Evolutionary conservation across 176 grass and related monocot species (phyloP), one percentile per base, ranked within the genome.

Genomic region (Tillandsia fasciculata): DNA sequence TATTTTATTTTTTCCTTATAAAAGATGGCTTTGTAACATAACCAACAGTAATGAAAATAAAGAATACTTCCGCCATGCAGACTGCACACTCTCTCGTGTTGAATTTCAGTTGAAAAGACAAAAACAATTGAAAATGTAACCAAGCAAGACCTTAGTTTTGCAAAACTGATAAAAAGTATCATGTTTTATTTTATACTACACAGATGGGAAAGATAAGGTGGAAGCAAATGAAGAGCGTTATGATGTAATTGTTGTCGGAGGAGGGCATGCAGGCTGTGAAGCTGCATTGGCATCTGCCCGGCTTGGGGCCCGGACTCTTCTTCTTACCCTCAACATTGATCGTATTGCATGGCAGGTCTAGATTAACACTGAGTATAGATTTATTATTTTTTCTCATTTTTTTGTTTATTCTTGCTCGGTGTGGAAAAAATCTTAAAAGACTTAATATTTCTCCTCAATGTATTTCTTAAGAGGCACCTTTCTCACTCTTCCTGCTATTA

Each of bases 291-390:
- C 94, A 27, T 87, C 94, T 13, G 86, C 94, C 72, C 83, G 89
- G 10, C 84, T 97, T 1, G 93, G 94, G 24, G 94, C 89, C 2
- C 84, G 82, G 63, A 93, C 94, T 50, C 89, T 99, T 11, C 94
- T 97, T 68, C 94, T 99, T 47, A 99, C 94, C 11, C 82, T 99
- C 76, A 99, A 99, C 64, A 82, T 99, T 64, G 94, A 99, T 73
- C 82, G 89, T 15, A 99, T 99, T 58, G 94, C 94, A n/a, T 99
- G 94, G 94, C 94, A 93, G 89, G 94, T 93, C 18, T 48, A 59
- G 54, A 59, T 14, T 59, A 17, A 17, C n/a, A 20, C 5, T 9
- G 14, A 59, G 9, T 8, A 22, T 15, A 18, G n/a, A 20, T 17
- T 8, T 8, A 59, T 2, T 58, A 4, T 58, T 14, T 18, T 20